Evolutionary conservation across 78 protist species (phyloP).

Genomic region (Andalucia godoyi): DNA sequence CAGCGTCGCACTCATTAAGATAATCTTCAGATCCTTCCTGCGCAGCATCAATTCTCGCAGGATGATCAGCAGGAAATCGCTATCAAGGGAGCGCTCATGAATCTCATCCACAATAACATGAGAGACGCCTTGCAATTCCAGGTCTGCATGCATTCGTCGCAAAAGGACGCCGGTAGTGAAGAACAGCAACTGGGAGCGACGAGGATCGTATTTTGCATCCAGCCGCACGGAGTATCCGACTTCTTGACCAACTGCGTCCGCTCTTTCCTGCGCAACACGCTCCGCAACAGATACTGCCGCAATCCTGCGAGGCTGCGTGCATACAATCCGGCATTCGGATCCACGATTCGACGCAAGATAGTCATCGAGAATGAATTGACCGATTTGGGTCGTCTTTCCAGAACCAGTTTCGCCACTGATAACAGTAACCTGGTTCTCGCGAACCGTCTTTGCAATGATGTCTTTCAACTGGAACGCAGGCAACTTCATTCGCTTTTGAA

Average conservation of each 20-base stretch:
- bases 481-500: not conserved
- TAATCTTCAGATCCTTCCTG: constrained; percentile 16
- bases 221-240: constrained; percentile 74
- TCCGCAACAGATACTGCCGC: constrained; percentile 73
- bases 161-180: constrained; percentile 78
- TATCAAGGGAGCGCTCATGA: constrained; percentile 76
- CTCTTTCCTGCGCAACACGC: constrained; percentile 73
- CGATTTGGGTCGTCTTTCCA: constrained; percentile 79
- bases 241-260: constrained; percentile 20
- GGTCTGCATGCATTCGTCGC: constrained; percentile 38
- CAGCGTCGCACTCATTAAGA: constrained; percentile 78
- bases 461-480: constrained; percentile 2
- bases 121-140: not conserved
- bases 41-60: constrained; percentile 18
- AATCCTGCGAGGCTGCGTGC: constrained; percentile 87
- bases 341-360: not conserved
- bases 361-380: not conserved
- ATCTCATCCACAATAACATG: constrained; percentile 63
- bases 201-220: constrained; percentile 13
- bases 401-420: constrained; percentile 77
- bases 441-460: not conserved
- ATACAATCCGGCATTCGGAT: constrained; percentile 27
- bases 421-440: constrained; percentile 6
- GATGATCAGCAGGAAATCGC: constrained; percentile 60
- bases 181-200: constrained; percentile 53